Base-by-base conservation (phyloP, 208 protist species). In the Porcisia hertigi region DNA sequence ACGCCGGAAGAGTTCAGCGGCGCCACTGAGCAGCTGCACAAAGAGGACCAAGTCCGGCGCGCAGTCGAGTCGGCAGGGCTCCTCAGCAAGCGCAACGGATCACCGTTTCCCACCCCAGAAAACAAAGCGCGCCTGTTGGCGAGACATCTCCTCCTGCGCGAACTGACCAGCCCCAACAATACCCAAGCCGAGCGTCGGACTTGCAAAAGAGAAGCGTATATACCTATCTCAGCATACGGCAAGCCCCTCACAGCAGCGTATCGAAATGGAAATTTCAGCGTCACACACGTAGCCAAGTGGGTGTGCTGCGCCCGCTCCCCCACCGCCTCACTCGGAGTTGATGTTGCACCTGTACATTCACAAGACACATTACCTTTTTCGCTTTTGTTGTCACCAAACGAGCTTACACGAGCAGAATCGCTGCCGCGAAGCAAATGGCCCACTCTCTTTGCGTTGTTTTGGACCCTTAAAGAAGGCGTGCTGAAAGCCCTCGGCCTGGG, bases 401-500 rank as follows among this genome's bases (percentile, higher is more conserved):
- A 71, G 25, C 66, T 71, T 53, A 23, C 30, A 18, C 66, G 9
- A 71, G n/a, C 16, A 53, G 25, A 77, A 47, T 43, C 34, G n/a
- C n/a, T 53, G 7, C 23, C 57, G 23, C 60, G 7, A 20, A 14
- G 8, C 0, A 49, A 73, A 57, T 59, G 58, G 47, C 14, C 57
- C 9, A 11, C 34, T 39, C 49, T 71, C 6, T 81, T 81, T 62
- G 73, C 81, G 3, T 9, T 74, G 20, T 80, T 73, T 45, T 89
- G 85, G 85, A 55, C 76, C 8, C 34, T 87, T 3, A 89, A 89
- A 49, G 85, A 89, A 62, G 11, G 54, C 20, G 69, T 89, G 1
- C 47, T 89, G 43, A 89, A 89, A 36, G 78, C 79, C 4, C 63
- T 87, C 23, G 85, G 85, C 43, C 69, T 76, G 52, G 85, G 73